Evolutionary conservation across 441 rosid species (phyloP).

Genomic region (Populus hybrid): DNA sequence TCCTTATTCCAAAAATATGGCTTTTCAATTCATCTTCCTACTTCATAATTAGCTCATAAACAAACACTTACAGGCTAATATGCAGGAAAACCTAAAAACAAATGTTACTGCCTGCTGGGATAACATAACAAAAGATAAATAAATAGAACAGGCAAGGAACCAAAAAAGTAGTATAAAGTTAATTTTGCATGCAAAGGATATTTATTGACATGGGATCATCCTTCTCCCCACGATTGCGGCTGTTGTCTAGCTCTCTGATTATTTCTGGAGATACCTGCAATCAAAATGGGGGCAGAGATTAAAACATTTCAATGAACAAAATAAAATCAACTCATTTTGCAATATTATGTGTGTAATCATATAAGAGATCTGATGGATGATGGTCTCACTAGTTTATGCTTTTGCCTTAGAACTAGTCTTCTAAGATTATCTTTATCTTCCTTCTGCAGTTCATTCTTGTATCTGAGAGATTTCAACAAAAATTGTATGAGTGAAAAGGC

Average conservation of each 20-base stretch:
- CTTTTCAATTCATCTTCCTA: background rate
- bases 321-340: background rate
- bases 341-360: too few species aligned
- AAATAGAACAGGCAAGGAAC: background rate
- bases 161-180: background rate
- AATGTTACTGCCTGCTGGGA: background rate
- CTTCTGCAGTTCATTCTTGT: conserved; percentile 71
- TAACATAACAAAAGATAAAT: background rate
- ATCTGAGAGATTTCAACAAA: conserved; percentile 38
- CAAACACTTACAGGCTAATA: background rate
- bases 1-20: background rate
- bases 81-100: background rate
- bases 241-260: conserved; percentile 61
- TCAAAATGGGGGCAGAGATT: conserved; percentile 1
- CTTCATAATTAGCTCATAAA: background rate
- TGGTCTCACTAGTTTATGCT: conserved; percentile 66
- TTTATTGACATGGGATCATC: conserved; percentile 56
- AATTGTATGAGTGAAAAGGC: background rate
- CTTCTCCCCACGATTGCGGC: conserved; percentile 81
- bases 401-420: conserved; percentile 56
- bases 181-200: conserved; percentile 46
- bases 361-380: background rate
- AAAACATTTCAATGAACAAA: background rate
- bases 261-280: conserved; percentile 80
- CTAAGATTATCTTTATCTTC: conserved; percentile 78